A percentile compares a stretch with the other conserved stretches of the same genome.
These are phyloP conservation scores for Penicillium crustosum DNA, from an alignment of 2,329 filamentous ascomycete genomes.

Conservation along the genomic window DNA sequence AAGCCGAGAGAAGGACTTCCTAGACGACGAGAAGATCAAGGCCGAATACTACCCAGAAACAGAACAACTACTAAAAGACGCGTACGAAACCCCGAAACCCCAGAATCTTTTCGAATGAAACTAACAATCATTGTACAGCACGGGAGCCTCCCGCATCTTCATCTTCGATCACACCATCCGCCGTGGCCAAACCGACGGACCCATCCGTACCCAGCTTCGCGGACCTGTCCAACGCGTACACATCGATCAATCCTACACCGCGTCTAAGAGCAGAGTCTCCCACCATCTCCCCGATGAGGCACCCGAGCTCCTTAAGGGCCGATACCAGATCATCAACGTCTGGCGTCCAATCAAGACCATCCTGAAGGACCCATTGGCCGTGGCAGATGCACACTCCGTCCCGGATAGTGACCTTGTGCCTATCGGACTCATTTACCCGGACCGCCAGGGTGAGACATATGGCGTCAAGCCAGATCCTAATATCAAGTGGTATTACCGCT, in stretches of 20 bases:
- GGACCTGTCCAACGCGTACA: slow-evolving; percentile 53
- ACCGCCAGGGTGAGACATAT: slow-evolving; percentile 53
- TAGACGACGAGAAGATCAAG: slow-evolving; percentile 45
- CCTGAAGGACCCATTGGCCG: slow-evolving; percentile 54
- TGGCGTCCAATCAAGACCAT: slow-evolving; percentile 55
- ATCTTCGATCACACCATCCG: slow-evolving; percentile 55
- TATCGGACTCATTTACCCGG: slow-evolving; percentile 53
- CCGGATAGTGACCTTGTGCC: slow-evolving; percentile 53
- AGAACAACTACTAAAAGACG: slow-evolving; percentile 48
- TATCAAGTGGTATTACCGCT: slow-evolving; percentile 57
- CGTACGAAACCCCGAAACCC: slow-evolving; percentile 22
- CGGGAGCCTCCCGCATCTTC: slow-evolving; percentile 46
- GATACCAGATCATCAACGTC: slow-evolving; percentile 54
- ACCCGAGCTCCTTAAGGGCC: slow-evolving; percentile 42
- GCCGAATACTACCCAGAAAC: slow-evolving; percentile 49
- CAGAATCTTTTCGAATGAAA: neutral
- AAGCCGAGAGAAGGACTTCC: slow-evolving; percentile 40
- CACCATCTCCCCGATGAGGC: slow-evolving; percentile 49
- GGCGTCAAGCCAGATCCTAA: slow-evolving; percentile 42
- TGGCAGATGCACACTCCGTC: slow-evolving; percentile 54
- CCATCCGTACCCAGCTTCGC: slow-evolving; percentile 35
- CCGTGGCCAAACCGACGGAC: slow-evolving; percentile 35
- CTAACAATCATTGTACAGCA: slow-evolving; percentile 22
- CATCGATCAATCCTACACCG: slow-evolving; percentile 52
- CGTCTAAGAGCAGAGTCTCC: slow-evolving; percentile 44